Percentiles rank a stretch among this genome's conserved stretches.
phyloP scores from a whole-genome alignment of 2,329 filamentous ascomycete genomes.

The Pestalotiopsis sp. region DNA sequence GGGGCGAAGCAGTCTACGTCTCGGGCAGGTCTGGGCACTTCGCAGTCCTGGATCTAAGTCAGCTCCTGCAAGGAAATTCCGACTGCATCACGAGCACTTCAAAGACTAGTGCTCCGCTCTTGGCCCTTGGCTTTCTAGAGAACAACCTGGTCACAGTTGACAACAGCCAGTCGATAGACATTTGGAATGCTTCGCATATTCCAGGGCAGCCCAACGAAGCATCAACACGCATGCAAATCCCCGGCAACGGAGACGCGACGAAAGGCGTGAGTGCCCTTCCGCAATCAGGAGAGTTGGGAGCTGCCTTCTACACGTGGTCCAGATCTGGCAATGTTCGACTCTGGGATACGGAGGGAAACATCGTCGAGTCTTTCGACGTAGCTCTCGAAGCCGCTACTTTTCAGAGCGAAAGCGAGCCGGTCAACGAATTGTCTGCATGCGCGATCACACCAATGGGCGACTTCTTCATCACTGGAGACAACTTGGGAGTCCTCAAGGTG shows the following conservation, averaged over 20 bases:
- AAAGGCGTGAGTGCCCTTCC: slow-evolving; percentile 73
- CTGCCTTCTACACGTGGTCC: slow-evolving; percentile 90
- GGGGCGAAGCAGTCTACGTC: slow-evolving; percentile 64
- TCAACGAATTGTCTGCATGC: slow-evolving; percentile 64
- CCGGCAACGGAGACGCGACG: slow-evolving; percentile 67
- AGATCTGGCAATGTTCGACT: slow-evolving; percentile 78
- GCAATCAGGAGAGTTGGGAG: slow-evolving; percentile 60
- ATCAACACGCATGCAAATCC: slow-evolving; percentile 56
- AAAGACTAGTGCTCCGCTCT: slow-evolving; percentile 49
- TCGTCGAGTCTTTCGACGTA: slow-evolving; percentile 66
- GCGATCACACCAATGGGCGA: slow-evolving; percentile 63
- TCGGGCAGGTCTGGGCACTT: slow-evolving; percentile 68
- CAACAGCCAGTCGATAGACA: slow-evolving; percentile 72
- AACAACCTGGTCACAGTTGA: slow-evolving; percentile 77
- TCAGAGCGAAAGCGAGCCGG: slow-evolving; percentile 52
- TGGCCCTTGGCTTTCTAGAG: slow-evolving; percentile 70
- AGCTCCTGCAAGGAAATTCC: slow-evolving; percentile 45
- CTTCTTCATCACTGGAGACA: slow-evolving; percentile 82
- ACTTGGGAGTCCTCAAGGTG: slow-evolving; percentile 78
- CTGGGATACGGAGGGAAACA: slow-evolving; percentile 77
- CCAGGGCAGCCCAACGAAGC: slow-evolving; percentile 42
- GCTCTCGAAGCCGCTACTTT: slow-evolving; percentile 66
- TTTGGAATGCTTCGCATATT: slow-evolving; percentile 55
- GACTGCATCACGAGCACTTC: slow-evolving; percentile 42
- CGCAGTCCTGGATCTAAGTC: slow-evolving; percentile 53